Conservation (phyloP, 805 yeast species). For the Lipomyces anomalus region DNA sequence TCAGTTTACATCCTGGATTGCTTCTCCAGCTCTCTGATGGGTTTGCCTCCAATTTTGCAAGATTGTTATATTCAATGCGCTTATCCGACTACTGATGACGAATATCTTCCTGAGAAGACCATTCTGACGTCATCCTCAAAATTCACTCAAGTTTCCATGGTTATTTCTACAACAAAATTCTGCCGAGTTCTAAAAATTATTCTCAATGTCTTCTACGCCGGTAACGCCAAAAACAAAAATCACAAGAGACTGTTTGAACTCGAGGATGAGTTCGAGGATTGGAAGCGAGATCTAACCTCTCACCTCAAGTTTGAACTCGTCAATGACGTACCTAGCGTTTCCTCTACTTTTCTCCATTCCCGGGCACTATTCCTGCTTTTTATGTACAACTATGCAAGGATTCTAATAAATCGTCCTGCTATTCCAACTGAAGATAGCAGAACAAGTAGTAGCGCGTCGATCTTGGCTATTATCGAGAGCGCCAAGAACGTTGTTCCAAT, state of each 20-base stretch:
- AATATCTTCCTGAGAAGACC: slow-evolving; percentile 20
- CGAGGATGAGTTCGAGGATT: slow-evolving; percentile 69
- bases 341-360: slow-evolving; percentile 20
- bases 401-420: slow-evolving; percentile 57
- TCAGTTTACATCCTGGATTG: slow-evolving; percentile 70
- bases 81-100: slow-evolving; percentile 45
- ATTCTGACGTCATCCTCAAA: slow-evolving; percentile 28
- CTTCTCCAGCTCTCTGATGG: slow-evolving; percentile 67
- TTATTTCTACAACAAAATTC: slow-evolving; percentile 16
- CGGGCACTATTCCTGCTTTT: slow-evolving; percentile 43
- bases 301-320: slow-evolving; percentile 54
- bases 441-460: slow-evolving; percentile 27
- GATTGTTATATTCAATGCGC: slow-evolving; percentile 86
- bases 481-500: slow-evolving; percentile 32
- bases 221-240: slow-evolving; percentile 16
- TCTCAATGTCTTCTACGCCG: slow-evolving; percentile 46
- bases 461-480: slow-evolving; percentile 31
- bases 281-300: slow-evolving; percentile 68
- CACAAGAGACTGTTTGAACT: slow-evolving; percentile 28
- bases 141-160: slow-evolving; percentile 18
- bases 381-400: slow-evolving; percentile 56
- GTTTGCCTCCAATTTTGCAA: slow-evolving; percentile 73
- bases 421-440: slow-evolving; percentile 25
- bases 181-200: slow-evolving; percentile 56
- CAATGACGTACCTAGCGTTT: slow-evolving; percentile 29